phyloP scores from a whole-genome alignment of 1,284 basidiomycete genomes.

The Tilletia walkeri region DNA sequence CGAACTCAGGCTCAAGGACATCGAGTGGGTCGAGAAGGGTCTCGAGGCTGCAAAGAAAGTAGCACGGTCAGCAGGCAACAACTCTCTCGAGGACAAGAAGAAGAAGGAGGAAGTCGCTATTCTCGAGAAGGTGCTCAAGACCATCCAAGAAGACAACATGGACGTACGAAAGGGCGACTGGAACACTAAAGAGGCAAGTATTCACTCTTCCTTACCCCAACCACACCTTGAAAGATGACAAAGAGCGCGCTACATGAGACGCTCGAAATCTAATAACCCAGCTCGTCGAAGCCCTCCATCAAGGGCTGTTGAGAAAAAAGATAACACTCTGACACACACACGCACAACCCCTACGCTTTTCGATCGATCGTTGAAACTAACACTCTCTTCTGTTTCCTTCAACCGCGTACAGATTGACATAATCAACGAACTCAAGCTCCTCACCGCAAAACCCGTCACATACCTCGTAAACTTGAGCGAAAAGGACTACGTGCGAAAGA shows the following conservation, averaged over 20 bases:
- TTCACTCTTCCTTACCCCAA: background rate
- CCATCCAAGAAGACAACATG: slow-evolving; percentile 76
- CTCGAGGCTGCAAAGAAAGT: slow-evolving; percentile 63
- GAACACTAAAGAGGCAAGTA: slow-evolving; percentile 91
- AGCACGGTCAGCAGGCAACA: slow-evolving; percentile 66
- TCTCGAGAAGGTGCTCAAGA: slow-evolving; percentile 79
- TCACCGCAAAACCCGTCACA: slow-evolving; percentile 96
- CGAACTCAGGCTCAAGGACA: slow-evolving; percentile 79
- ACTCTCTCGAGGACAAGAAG: slow-evolving; percentile 86
- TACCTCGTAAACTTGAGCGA: slow-evolving; percentile 98
- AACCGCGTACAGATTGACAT: slow-evolving; percentile 75
- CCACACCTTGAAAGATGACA: slow-evolving; percentile 65
- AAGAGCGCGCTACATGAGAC: slow-evolving; percentile 64
- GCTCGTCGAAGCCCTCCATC: slow-evolving; percentile 66
- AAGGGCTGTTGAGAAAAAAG: slow-evolving; percentile 51
- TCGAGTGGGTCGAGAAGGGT: slow-evolving; percentile 95
- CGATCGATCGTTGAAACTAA: background rate
- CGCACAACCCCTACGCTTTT: background rate
- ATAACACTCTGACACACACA: slow-evolving; percentile 34
- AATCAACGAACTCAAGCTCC: slow-evolving; percentile 84
- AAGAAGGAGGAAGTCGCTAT: slow-evolving; percentile 90
- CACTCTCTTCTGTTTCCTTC: background rate
- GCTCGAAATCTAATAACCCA: slow-evolving; percentile 70
- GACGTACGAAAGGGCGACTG: slow-evolving; percentile 93
- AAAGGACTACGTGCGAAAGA: slow-evolving; percentile 90